Base-by-base conservation (phyloP, 2,329 filamentous ascomycete genomes). In the Colletotrichum aenigma region DNA sequence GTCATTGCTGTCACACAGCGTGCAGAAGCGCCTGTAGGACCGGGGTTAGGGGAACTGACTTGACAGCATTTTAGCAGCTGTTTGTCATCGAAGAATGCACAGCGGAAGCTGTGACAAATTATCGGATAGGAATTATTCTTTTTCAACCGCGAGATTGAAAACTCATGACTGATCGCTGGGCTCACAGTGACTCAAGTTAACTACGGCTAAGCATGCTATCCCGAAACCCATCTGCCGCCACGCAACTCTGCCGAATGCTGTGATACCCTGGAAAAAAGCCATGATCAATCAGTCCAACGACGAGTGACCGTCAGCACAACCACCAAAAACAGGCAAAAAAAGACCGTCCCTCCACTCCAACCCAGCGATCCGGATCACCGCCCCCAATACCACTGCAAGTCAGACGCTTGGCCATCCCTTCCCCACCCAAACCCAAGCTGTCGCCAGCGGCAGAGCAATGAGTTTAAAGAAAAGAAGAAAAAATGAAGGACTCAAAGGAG, bases 61-160 rank as follows among this genome's bases (percentile, higher is more conserved):
- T 28, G 18, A 60, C 30, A 18, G 56, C 26, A 60, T 60, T 18
- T 24, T n/a, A 32, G 16, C 26, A 18, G 15, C n/a, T 52, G 43
- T 21, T 52, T 52, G 43, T 52, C 43, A 52, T 52, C 43, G 43
- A 52, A 21, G 38, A 21, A 48, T 21, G 43, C 43, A 52, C 43
- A 21, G 43, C 43, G 43, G 10, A 13, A 52, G 13, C 43, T 10
- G 3, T 52, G 43, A 52, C 43, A 52, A 52, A 52, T 52, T 21
- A 0, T 52, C 10, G 10, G 0, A 21, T 7, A 21, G 0, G 1
- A 13, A 3, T 21, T 21, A 1, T 2, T 48, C 43, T 52, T 21
- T 52, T 21, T 3, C 10, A 1, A 48, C 0, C 9, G 2, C 1
- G 43, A 48, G 0, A 21, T 21, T 48, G n/a, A 4, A 3, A 2